These are phyloP conservation scores for Carpinus viminea DNA, from an alignment of 306 rosid genomes.

Conservation along the genomic window DNA sequence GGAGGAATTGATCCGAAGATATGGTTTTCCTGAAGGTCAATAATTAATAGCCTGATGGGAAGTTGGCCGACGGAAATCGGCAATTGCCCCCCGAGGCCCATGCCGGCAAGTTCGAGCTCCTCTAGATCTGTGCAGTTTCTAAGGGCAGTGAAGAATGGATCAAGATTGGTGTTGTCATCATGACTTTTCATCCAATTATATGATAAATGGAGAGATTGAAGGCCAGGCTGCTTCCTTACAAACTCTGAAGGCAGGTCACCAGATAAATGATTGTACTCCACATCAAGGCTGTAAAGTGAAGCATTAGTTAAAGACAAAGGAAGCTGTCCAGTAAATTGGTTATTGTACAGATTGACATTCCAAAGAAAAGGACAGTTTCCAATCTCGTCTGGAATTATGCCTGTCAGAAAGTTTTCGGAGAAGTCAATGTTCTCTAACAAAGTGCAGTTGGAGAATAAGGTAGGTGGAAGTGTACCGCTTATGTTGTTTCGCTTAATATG, in stretches of 20 bases:
- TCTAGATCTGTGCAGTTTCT: slow-evolving; percentile 41
- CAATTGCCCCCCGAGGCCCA: slow-evolving; percentile 60
- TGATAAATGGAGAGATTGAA: slow-evolving; percentile 57
- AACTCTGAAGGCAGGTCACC: slow-evolving; percentile 58
- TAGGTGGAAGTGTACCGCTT: slow-evolving; percentile 50
- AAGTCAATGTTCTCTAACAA: slow-evolving; percentile 43
- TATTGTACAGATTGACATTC: slow-evolving; percentile 62
- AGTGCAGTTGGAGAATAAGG: slow-evolving; percentile 63
- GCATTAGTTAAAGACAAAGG: slow-evolving; percentile 47
- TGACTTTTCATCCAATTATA: slow-evolving; percentile 54
- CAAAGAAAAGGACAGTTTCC: slow-evolving; percentile 59
- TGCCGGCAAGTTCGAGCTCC: slow-evolving; percentile 74
- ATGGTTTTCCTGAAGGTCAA: slow-evolving; percentile 57
- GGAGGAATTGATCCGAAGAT: slow-evolving; percentile 64
- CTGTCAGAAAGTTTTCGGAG: slow-evolving; percentile 49
- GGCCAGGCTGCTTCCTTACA: slow-evolving; percentile 29
- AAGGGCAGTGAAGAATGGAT: slow-evolving; percentile 58
- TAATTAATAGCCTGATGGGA: slow-evolving; percentile 15
- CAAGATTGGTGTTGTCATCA: slow-evolving; percentile 56
- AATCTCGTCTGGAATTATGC: slow-evolving; percentile 56
- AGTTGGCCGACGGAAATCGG: slow-evolving; percentile 40
- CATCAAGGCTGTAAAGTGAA: slow-evolving; percentile 41
- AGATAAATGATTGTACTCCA: slow-evolving; percentile 51
- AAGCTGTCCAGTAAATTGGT: slow-evolving; percentile 55
- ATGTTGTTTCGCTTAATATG: slow-evolving; percentile 33